Evolutionary conservation across 164 flowering plant species (phyloP), one percentile per base, ranked within the genome.

Genomic region (Magnolia sinica): DNA sequence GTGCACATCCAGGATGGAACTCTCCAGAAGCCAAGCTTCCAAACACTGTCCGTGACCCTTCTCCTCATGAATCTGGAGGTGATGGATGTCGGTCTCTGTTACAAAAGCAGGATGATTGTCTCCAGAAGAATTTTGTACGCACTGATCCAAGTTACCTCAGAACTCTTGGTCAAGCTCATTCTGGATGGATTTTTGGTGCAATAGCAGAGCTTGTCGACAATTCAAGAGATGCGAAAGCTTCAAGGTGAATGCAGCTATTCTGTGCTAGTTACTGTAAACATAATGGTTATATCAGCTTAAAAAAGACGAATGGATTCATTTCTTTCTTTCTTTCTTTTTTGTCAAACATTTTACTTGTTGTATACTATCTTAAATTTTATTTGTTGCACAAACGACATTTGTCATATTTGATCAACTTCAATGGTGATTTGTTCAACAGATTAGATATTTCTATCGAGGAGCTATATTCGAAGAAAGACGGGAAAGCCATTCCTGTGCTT

Each of bases 201-300:
- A 82, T 88, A 70, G 92, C 92, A 61, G 92, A 89, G 82, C 87
- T 89, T 73, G 81, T 89, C 61, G 92, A 89, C 79, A 89, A 89
- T 84, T 82, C 92, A 1, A 85, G 87, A 81, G 92, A 89, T 83
- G 92, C 92, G 2, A 83, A 87, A 75, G 87, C 92, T 37, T 76
- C 86, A 7, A 85, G 74, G 92, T 79, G 55, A 58, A 50, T 68
- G 20, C 18, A 8, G 23, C 55, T 70, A 7, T 72, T 51, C 8
- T 8, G 49, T 50, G 64, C 61, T 66, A 16, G 71, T 22, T 71
- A 49, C 2, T 14, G 24, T 66, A 55, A 55, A 8, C 13, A 55
- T 16, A 11, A 55, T 55, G 13, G 10, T 55, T 2, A 16, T 55
- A 55, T 55, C 61, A 55, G 3, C 61, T 55, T 55, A 55, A 16